phyloP scores from a whole-genome alignment of 345 rosid species.

The Schrenkiella parvula region DNA sequence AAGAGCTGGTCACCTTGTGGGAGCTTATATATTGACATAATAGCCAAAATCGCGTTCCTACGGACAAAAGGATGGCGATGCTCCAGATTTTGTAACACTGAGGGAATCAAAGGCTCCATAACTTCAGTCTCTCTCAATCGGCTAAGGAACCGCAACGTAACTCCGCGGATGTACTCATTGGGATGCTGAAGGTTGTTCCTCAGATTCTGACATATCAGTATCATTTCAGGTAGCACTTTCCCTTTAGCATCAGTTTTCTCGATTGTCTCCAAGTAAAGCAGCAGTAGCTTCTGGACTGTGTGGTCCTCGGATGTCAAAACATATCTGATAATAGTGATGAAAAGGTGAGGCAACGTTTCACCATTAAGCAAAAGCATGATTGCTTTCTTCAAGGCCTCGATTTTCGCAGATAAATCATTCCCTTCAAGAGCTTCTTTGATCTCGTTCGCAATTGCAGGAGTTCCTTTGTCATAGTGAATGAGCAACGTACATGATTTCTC shows the following conservation, averaged over 20 bases:
- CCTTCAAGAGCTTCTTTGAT: constrained; percentile 96
- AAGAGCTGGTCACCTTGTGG: constrained; percentile 72
- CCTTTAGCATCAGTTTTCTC: constrained; percentile 83
- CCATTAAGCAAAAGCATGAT: constrained; percentile 88
- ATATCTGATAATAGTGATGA: constrained; percentile 89
- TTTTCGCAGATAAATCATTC: constrained; percentile 55
- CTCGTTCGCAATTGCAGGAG: constrained; percentile 80
- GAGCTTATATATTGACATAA: constrained; percentile 68
- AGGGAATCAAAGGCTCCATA: constrained; percentile 52
- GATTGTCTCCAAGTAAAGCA: constrained; percentile 81
- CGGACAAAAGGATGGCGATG: constrained; percentile 61
- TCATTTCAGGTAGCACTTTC: constrained; percentile 87
- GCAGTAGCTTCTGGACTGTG: constrained; percentile 83
- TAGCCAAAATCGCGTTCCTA: constrained; percentile 62
- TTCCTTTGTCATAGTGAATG: constrained; percentile 80
- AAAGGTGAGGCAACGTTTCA: constrained; percentile 88
- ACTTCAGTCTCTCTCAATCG: constrained; percentile 61
- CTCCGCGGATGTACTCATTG: constrained; percentile 92
- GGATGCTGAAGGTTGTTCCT: constrained; percentile 97
- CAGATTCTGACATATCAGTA: constrained; percentile 85
- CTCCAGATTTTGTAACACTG: constrained; percentile 62
- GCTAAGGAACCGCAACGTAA: constrained; percentile 65
- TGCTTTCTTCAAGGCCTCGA: constrained; percentile 87
- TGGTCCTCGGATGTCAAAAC: constrained; percentile 93
- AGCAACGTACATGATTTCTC: constrained; percentile 87